Percentiles rank a stretch among this genome's conserved stretches.
Evolutionary conservation across 2,329 filamentous ascomycete genomes (phyloP).

Genomic region (Nothophaeocryptopus gaeumannii): DNA sequence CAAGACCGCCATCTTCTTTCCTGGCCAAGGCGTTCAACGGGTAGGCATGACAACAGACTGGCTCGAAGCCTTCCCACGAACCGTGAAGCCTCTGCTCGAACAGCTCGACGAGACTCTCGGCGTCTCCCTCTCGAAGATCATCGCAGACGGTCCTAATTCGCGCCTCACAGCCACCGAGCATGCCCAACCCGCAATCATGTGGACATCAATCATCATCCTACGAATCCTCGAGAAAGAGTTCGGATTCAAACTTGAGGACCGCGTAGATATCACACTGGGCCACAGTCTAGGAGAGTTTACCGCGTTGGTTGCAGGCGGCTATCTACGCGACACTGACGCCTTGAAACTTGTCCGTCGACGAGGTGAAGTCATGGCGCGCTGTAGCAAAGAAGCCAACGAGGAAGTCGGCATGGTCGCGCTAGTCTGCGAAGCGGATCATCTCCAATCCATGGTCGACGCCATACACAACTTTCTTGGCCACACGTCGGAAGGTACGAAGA

Average conservation of each 20-base stretch:
- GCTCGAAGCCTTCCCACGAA: constrained; percentile 80
- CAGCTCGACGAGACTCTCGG: constrained; percentile 79
- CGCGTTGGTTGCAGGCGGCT: constrained; percentile 79
- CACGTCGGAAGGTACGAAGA: constrained; percentile 60
- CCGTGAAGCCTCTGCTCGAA: constrained; percentile 71
- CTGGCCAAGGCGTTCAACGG: constrained; percentile 38
- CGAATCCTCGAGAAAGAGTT: constrained; percentile 84
- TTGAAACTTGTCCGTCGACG: constrained; percentile 72
- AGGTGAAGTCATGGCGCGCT: constrained; percentile 79
- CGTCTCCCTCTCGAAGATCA: constrained; percentile 72
- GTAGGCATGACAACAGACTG: constrained; percentile 58
- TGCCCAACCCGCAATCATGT: constrained; percentile 94
- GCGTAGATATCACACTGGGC: constrained; percentile 79
- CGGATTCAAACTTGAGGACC: constrained; percentile 66
- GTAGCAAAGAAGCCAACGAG: constrained; percentile 64
- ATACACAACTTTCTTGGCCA: constrained; percentile 78
- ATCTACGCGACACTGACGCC: constrained; percentile 74
- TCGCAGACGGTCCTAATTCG: constrained; percentile 74
- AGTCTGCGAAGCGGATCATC: constrained; percentile 78
- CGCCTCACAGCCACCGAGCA: constrained; percentile 78
- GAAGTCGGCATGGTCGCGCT: constrained; percentile 94
- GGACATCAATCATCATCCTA: constrained; percentile 84
- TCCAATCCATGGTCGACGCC: constrained; percentile 65
- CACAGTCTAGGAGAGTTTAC: constrained; percentile 94
- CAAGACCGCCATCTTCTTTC: constrained; percentile 40